Conservation (phyloP, 768 basidiomycete species). For the Psilocybe cubensis region DNA sequence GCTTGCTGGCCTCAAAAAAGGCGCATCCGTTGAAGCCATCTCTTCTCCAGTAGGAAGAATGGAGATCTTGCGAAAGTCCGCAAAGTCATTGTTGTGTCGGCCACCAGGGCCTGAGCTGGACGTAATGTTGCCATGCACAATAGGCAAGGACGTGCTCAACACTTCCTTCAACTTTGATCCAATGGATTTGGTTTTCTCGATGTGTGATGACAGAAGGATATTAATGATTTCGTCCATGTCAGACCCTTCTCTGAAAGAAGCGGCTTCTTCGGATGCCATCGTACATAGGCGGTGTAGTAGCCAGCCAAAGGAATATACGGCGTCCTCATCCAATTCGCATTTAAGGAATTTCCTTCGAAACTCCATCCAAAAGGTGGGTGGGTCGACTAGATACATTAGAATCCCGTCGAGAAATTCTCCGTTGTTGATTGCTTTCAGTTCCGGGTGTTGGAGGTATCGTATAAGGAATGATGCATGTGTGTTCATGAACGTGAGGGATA, state of each 20-base stretch:
- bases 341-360: slow-evolving; percentile 38
- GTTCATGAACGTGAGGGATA: slow-evolving; percentile 44
- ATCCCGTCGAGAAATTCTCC: slow-evolving; percentile 45
- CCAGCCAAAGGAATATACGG: slow-evolving; percentile 44
- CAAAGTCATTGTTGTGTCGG: slow-evolving; percentile 71
- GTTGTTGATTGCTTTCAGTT: slow-evolving; percentile 36
- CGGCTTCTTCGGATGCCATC: slow-evolving; percentile 35
- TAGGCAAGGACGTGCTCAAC: slow-evolving; percentile 26
- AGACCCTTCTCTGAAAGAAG: slow-evolving; percentile 41
- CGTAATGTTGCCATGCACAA: not conserved
- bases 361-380: slow-evolving; percentile 52
- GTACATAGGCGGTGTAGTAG: slow-evolving; percentile 50
- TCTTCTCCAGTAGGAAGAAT: slow-evolving; percentile 70
- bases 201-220: slow-evolving; percentile 24
- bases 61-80: slow-evolving; percentile 61
- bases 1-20: slow-evolving; percentile 53
- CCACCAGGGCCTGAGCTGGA: slow-evolving; percentile 53
- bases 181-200: slow-evolving; percentile 22
- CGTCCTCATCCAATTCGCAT: slow-evolving; percentile 32
- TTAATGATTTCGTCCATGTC: slow-evolving; percentile 32
- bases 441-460: slow-evolving; percentile 38
- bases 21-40: slow-evolving; percentile 41
- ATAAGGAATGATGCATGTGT: slow-evolving; percentile 40
- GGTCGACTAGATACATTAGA: slow-evolving; percentile 46
- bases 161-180: slow-evolving; percentile 37